A percentile compares a stretch with the other conserved stretches of the same genome.
phyloP scores from a whole-genome alignment of 2,329 filamentous ascomycete genomes.

The Didymellaceae sp. region DNA sequence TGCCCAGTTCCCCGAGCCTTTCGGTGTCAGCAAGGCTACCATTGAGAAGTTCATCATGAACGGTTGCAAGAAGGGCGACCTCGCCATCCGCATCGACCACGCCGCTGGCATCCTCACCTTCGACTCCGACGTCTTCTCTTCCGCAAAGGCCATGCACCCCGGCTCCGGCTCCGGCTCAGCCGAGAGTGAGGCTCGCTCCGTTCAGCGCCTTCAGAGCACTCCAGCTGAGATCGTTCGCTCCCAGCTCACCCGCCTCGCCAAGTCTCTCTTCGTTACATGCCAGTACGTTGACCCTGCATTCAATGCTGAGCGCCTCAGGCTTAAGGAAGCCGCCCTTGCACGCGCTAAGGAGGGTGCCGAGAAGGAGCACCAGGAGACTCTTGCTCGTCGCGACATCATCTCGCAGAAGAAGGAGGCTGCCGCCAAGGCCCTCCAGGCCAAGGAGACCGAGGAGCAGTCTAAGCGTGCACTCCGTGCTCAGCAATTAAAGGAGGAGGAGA shows the following conservation, averaged over 20 bases:
- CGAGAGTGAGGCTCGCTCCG: constrained; percentile 80
- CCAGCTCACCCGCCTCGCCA: constrained; percentile 89
- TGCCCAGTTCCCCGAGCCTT: constrained; percentile 94
- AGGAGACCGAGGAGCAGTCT: constrained; percentile 90
- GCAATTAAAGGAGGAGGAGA: constrained; percentile 87
- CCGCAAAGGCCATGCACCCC: constrained; percentile 86
- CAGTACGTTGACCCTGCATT: constrained; percentile 94
- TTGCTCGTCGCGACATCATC: constrained; percentile 88
- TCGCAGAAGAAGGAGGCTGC: constrained; percentile 97
- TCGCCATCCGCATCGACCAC: constrained; percentile 95
- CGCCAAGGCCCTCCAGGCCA: constrained; percentile 84
- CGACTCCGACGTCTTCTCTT: constrained; percentile 97
- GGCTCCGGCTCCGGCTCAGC: constrained; percentile 86
- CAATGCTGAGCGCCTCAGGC: constrained; percentile 79
- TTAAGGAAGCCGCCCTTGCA: constrained; percentile 78
- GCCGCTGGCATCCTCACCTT: constrained; percentile 95
- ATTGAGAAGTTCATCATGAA: constrained; percentile 99
- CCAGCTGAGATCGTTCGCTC: constrained; percentile 97
- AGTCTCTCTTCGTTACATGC: constrained; percentile 89
- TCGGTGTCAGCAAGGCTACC: constrained; percentile 86
- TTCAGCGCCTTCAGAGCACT: constrained; percentile 96
- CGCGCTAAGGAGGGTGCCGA: constrained; percentile 88
- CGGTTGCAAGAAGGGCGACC: constrained; percentile 98
- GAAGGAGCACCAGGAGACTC: constrained; percentile 84
- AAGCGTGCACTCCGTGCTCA: constrained; percentile 86